Conservation (phyloP, 176 grass and related monocot species). For the Avena sativa region DNA sequence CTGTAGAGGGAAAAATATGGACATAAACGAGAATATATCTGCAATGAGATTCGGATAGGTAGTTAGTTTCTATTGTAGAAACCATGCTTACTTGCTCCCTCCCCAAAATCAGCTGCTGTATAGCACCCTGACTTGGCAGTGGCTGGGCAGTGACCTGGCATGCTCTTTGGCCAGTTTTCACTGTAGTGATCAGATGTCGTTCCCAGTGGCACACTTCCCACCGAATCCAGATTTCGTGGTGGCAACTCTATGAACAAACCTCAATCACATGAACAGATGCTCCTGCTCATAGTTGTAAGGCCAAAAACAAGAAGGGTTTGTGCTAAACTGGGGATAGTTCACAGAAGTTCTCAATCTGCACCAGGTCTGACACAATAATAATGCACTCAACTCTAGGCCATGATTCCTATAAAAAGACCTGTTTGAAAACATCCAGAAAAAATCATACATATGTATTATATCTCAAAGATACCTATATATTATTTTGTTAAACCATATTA, state of each 20-base stretch:
- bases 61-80: neutral
- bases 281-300: no score
- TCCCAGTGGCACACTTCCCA: no score
- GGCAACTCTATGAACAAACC: no score
- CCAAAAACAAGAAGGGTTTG: no score
- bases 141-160: no score
- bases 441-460: neutral
- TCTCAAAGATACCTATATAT: neutral
- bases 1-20: neutral
- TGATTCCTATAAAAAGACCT: neutral
- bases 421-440: neutral
- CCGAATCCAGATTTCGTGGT: no score
- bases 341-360: neutral
- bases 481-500: neutral
- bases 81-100: neutral
- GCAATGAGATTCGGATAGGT: no score
- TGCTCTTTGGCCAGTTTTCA: no score
- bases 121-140: no score
- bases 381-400: neutral
- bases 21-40: neutral
- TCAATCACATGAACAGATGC: no score
- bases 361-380: neutral
- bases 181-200: no score
- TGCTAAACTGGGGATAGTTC: no score
- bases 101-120: neutral